These are phyloP conservation scores for Colletotrichum sp. DNA, from an alignment of 2,329 filamentous ascomycete genomes.

Conservation along the genomic window DNA sequence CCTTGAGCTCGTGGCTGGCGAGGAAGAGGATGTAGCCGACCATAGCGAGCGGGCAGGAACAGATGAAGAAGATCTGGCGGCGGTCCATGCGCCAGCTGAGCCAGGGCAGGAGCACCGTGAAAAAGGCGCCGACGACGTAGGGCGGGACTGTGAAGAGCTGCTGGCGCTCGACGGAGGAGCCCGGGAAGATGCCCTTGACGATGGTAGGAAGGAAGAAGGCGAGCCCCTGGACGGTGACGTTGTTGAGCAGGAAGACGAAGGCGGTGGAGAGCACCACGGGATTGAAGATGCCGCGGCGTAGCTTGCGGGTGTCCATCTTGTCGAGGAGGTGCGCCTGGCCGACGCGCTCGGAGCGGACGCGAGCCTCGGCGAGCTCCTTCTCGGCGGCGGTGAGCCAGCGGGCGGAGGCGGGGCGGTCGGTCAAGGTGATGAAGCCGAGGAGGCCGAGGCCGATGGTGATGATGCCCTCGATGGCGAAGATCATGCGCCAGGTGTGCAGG, in stretches of 20 bases:
- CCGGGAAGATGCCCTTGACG: constrained; percentile 67
- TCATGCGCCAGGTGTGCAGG: constrained; percentile 69
- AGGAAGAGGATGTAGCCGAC: constrained; percentile 70
- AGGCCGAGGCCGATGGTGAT: constrained; percentile 57
- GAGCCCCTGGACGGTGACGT: constrained; percentile 70
- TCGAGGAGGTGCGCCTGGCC: constrained; percentile 66
- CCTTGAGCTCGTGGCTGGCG: constrained; percentile 46
- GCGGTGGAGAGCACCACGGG: constrained; percentile 61
- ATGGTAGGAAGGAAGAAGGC: constrained; percentile 72
- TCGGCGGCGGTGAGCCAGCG: constrained; percentile 69
- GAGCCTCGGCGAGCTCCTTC: constrained; percentile 65
- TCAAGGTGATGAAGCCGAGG: constrained; percentile 65
- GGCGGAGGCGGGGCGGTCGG: constrained; percentile 69
- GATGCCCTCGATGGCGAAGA: constrained; percentile 75
- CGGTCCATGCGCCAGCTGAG: constrained; percentile 61
- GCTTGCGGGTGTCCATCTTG: constrained; percentile 62
- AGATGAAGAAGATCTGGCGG: constrained; percentile 61
- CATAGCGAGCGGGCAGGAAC: constrained; percentile 62
- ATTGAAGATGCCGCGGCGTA: constrained; percentile 62
- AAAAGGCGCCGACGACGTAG: constrained; percentile 67
- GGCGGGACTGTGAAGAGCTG: constrained; percentile 71
- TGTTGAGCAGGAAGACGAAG: constrained; percentile 67
- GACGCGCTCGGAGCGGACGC: constrained; percentile 64
- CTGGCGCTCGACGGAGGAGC: constrained; percentile 59
- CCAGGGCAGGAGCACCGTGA: constrained; percentile 61